phyloP scores from a whole-genome alignment of 192 early-diverging fungal genomes.

The Linnemannia elongata region DNA sequence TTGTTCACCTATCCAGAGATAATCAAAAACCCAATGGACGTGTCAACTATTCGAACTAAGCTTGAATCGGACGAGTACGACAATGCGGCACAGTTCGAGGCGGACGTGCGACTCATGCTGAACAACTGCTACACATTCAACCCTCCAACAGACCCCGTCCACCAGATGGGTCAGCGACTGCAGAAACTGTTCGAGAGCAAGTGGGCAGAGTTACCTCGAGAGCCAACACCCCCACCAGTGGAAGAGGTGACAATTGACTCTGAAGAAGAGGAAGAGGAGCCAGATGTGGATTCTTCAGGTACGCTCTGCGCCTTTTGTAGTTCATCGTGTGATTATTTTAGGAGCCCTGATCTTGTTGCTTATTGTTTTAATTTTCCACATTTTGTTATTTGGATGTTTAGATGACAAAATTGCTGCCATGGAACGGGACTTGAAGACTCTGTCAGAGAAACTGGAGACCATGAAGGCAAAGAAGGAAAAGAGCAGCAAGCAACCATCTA shows the following conservation, averaged over 20 bases:
- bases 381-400: background rate
- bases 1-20: constrained; percentile 91
- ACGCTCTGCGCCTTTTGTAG: background rate
- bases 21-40: constrained; percentile 86
- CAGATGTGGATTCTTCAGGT: constrained; percentile 42
- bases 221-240: constrained; percentile 29
- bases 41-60: constrained; percentile 76
- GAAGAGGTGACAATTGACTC: constrained; percentile 41
- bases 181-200: constrained; percentile 76
- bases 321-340: background rate
- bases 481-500: constrained; percentile 32
- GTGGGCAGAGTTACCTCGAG: constrained; percentile 65
- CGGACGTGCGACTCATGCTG: constrained; percentile 79
- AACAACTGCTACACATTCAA: constrained; percentile 86
- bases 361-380: background rate
- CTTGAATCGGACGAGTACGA: constrained; percentile 73
- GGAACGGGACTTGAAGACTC: constrained; percentile 49
- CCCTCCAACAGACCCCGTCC: constrained; percentile 66
- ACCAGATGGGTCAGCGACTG: constrained; percentile 72
- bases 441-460: constrained; percentile 51
- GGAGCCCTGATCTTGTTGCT: background rate
- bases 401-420: constrained; percentile 58
- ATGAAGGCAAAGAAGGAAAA: constrained; percentile 58
- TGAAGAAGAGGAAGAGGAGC: constrained; percentile 11
- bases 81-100: constrained; percentile 69